A percentile compares a stretch with the other conserved stretches of the same genome.
phyloP scores from a whole-genome alignment of 495 filamentous ascomycete species.

The Ramalina intermedia region DNA sequence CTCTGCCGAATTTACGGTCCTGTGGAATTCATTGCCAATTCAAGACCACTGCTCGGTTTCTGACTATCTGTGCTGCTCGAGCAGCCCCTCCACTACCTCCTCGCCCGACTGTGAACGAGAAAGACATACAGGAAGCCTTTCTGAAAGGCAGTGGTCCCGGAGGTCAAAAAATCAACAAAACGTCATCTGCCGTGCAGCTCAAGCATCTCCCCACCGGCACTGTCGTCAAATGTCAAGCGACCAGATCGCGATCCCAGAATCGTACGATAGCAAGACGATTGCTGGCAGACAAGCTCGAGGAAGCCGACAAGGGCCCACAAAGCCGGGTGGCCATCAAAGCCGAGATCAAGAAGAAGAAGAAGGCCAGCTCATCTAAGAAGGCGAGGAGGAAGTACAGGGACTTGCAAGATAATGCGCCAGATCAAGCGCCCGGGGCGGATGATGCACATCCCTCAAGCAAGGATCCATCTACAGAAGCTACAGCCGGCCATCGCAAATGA shows the following conservation, averaged over 20 bases:
- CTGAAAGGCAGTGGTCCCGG: slow-evolving; percentile 87
- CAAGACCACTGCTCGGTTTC: not conserved
- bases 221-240: slow-evolving; percentile 84
- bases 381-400: slow-evolving; percentile 47
- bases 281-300: slow-evolving; percentile 65
- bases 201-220: slow-evolving; percentile 79
- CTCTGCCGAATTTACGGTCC: too few species aligned
- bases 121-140: slow-evolving; percentile 69
- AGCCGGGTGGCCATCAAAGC: slow-evolving; percentile 43
- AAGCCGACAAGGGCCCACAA: slow-evolving; percentile 42
- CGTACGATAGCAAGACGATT: slow-evolving; percentile 69
- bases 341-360: slow-evolving; percentile 42
- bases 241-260: slow-evolving; percentile 76
- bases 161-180: slow-evolving; percentile 99
- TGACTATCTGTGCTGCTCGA: not conserved
- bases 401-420: slow-evolving; percentile 9
- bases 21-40: too few species aligned
- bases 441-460: too few species aligned
- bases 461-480: too few species aligned
- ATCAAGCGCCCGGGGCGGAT: too few species aligned
- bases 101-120: slow-evolving; percentile 57
- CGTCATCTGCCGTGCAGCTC: slow-evolving; percentile 84
- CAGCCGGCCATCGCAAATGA: too few species aligned
- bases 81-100: slow-evolving; percentile 51
- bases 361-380: slow-evolving; percentile 53